Evolutionary conservation across 345 rosid genomes (phyloP), one percentile per base, ranked within the genome.

Genomic region (Ailanthus altissimus): DNA sequence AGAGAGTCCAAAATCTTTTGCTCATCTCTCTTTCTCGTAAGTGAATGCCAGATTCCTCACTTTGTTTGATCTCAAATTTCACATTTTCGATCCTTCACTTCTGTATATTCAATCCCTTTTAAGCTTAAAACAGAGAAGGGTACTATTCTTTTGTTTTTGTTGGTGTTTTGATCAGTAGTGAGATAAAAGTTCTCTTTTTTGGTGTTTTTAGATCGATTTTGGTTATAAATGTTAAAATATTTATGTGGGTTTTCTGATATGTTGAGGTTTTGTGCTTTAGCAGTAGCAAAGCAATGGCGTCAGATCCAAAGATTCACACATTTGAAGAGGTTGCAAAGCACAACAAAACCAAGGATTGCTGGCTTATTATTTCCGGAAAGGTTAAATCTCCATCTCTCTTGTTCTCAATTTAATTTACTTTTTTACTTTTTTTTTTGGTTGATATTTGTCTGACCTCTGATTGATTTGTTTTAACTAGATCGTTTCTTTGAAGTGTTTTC

Each of bases 281-380:
- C 58, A 74, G 83, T 13, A 61, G 64, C 25, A 80, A 26, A 72
- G n/a, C 79, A 79, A 93, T 95, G 99, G 92, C 89, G 76, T 81
- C 99, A 77, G 88, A 81, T 61, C 72, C 81, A 46, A 95, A 92
- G 85, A 74, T 87, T 60, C 84, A 84, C 72, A 2, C 6, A 7
- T 96, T 92, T 59, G 97, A 93, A 71, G 97, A 93, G 82, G 97
- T 96, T 49, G 82, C 88, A 13, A 60, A 78, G 83, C 99, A 96
- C 94, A 88, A 89, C 91, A 71, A 88, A 79, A 89, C 75, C 66
- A 87, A 96, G 80, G 99, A 96, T 83, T 96, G 99, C 72, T 96
- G 99, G 99, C 89, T 96, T 76, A 75, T 96, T 60, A 89, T 96
- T 50, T 79, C 92, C 59, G 97, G 92, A 45, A 96, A 96, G 98